These are phyloP conservation scores for Phytophthora fragariaefolia DNA, from an alignment of 352 stramenopile genomes.

Conservation along the genomic window DNA sequence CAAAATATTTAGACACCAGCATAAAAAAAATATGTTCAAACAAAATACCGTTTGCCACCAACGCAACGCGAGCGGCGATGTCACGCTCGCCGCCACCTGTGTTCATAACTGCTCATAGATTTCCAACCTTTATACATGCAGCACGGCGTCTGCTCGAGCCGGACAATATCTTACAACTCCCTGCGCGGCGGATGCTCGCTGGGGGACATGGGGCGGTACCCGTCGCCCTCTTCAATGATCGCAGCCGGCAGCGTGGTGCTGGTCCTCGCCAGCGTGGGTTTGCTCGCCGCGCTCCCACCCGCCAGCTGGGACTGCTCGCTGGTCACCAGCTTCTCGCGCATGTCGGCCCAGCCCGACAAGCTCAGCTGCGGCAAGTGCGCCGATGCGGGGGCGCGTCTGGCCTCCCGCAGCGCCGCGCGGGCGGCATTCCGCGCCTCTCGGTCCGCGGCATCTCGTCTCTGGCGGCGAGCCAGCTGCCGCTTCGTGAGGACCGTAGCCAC, in stretches of 20 bases:
- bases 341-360: slow-evolving; percentile 56
- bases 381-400: slow-evolving; percentile 16
- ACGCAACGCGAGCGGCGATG: no score
- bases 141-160: background rate
- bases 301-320: slow-evolving; percentile 33
- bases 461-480: slow-evolving; percentile 27
- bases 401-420: slow-evolving; percentile 17
- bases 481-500: slow-evolving; percentile 29
- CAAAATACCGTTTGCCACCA: slow-evolving; percentile 4
- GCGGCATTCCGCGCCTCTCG: slow-evolving; percentile 18
- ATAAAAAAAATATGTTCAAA: slow-evolving; percentile 1
- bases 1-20: background rate
- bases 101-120: slow-evolving; percentile 3
- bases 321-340: slow-evolving; percentile 55
- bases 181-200: slow-evolving; percentile 27
- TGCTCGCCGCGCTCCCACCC: slow-evolving; percentile 2
- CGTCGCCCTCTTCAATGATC: slow-evolving; percentile 47
- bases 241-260: slow-evolving; percentile 20
- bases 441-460: slow-evolving; percentile 16
- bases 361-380: slow-evolving; percentile 42
- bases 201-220: slow-evolving; percentile 44
- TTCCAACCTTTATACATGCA: background rate
- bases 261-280: slow-evolving; percentile 26
- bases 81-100: background rate
- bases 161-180: slow-evolving; percentile 29